A percentile compares a stretch with the other conserved stretches of the same genome.
Conservation (phyloP, 768 basidiomycete genomes). For the Mycena kentingensis region DNA sequence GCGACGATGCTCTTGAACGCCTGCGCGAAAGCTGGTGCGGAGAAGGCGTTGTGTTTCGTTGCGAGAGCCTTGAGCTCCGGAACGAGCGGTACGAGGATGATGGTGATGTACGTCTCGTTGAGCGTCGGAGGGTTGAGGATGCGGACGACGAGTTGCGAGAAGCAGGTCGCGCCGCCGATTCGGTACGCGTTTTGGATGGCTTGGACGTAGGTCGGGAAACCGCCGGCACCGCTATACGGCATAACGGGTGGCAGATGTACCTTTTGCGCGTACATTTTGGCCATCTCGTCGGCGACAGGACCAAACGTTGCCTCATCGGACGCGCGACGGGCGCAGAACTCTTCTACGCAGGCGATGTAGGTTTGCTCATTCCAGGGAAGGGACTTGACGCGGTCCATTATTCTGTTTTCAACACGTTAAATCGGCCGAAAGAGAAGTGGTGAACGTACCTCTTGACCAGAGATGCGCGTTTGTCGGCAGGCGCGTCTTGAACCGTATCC, state of each 20-base stretch:
- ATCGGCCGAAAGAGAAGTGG: background rate
- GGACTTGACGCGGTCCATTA: background rate
- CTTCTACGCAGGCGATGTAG: background rate
- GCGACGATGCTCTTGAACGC: background rate
- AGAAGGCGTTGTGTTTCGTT: background rate
- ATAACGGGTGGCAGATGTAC: background rate
- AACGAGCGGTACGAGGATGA: background rate
- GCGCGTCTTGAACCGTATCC: background rate
- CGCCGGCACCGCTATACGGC: background rate
- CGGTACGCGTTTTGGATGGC: background rate
- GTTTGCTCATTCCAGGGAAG: constrained; percentile 2
- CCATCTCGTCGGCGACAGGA: background rate
- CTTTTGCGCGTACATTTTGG: background rate
- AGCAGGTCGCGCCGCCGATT: background rate
- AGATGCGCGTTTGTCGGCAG: background rate
- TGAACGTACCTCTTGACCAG: background rate
- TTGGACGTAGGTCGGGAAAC: background rate
- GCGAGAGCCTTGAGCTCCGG: background rate
- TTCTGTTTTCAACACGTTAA: background rate
- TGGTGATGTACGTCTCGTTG: background rate
- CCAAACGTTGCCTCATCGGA: background rate
- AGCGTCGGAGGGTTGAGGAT: background rate
- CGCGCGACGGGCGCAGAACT: background rate
- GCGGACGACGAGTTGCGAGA: background rate
- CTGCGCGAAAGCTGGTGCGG: background rate